These are phyloP conservation scores for Chenopodium album DNA, from an alignment of 148 eudicot species.

Conservation along the genomic window DNA sequence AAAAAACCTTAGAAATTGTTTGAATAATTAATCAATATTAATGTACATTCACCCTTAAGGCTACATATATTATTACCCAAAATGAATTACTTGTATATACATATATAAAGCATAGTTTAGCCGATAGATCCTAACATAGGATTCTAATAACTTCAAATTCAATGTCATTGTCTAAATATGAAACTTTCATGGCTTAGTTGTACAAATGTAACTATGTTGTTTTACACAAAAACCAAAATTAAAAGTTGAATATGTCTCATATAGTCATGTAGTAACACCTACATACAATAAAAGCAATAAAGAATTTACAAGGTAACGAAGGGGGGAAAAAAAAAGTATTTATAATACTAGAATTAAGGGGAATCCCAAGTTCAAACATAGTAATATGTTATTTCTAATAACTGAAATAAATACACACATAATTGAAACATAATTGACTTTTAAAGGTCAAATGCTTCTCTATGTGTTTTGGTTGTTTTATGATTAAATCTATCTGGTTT, in stretches of 20 bases:
- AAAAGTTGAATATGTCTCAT: background rate
- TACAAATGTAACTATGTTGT: background rate
- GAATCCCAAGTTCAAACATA: conserved; percentile 12
- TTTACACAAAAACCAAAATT: background rate
- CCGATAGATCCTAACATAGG: background rate
- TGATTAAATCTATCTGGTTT: background rate
- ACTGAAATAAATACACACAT: conserved; percentile 4
- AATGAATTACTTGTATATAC: too few species aligned
- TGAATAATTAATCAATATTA: too few species aligned
- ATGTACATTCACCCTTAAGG: too few species aligned
- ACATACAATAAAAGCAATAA: background rate
- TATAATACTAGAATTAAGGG: too few species aligned
- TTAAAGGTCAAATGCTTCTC: conserved; percentile 9
- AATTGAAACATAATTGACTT: conserved; percentile 1
- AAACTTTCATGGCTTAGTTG: background rate
- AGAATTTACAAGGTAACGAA: background rate
- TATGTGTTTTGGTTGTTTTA: background rate
- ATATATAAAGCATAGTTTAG: too few species aligned
- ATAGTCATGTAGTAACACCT: background rate
- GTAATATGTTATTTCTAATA: background rate
- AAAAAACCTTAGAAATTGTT: too few species aligned
- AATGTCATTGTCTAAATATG: background rate
- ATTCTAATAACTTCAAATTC: background rate
- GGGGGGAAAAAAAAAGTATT: background rate
- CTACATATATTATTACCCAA: too few species aligned